Evolutionary conservation across 1,284 basidiomycete species (phyloP).

Genomic region (Naganishia sp.): DNA sequence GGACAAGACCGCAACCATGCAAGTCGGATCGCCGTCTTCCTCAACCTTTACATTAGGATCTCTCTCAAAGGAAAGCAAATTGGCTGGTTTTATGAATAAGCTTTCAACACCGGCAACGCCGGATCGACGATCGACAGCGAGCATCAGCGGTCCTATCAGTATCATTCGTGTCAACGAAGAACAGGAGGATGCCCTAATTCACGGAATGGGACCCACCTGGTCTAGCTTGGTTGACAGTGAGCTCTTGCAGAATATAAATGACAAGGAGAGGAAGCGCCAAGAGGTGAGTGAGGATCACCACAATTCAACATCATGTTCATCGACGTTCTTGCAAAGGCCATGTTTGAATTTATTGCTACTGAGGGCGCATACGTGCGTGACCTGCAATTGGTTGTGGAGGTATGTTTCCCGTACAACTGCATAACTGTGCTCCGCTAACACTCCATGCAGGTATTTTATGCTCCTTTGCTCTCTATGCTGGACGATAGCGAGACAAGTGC

Average conservation of each 20-base stretch:
- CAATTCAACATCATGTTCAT: too few species aligned
- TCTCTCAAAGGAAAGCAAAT: constrained; percentile 16
- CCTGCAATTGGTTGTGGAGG: constrained; percentile 85
- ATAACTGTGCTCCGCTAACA: background rate
- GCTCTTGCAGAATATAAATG: constrained; percentile 73
- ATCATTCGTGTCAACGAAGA: constrained; percentile 42
- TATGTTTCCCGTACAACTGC: constrained; percentile 44
- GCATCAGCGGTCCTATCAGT: constrained; percentile 52
- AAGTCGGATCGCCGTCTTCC: constrained; percentile 49
- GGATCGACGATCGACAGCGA: constrained; percentile 36
- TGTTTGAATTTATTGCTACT: constrained; percentile 88
- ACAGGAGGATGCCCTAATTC: constrained; percentile 47
- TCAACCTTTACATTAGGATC: constrained; percentile 14
- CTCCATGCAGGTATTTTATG: constrained; percentile 70
- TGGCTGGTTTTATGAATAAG: constrained; percentile 32
- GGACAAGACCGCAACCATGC: constrained; percentile 49
- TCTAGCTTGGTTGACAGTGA: constrained; percentile 80
- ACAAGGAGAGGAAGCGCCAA: constrained; percentile 77
- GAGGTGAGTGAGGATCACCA: constrained; percentile 60
- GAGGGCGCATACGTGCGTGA: constrained; percentile 85
- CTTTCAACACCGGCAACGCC: constrained; percentile 38
- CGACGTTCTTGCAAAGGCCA: constrained; percentile 48
- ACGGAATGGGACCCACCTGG: constrained; percentile 68
- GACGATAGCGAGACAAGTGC: constrained; percentile 75
- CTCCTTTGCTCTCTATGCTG: constrained; percentile 70